Evolutionary conservation across 345 rosid species (phyloP).

Genomic region (Eucalyptus tenuipes): DNA sequence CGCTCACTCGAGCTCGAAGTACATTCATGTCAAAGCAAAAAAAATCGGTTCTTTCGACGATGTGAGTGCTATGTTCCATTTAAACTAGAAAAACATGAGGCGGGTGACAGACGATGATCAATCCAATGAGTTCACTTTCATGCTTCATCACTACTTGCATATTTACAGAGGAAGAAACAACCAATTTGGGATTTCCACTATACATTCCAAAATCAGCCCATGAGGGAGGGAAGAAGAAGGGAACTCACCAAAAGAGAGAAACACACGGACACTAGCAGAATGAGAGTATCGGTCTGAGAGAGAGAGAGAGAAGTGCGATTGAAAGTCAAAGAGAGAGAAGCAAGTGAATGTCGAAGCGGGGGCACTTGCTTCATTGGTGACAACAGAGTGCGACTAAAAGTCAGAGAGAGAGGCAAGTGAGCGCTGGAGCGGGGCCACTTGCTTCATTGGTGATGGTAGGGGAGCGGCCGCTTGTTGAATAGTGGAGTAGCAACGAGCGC

Average conservation of each 20-base stretch:
- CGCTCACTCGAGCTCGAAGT: rapidly evolving
- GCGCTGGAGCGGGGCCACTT: rapidly evolving
- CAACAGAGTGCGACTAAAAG: neutral
- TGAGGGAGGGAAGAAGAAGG: neutral
- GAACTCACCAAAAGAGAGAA: neutral
- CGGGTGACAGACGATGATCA: rapidly evolving
- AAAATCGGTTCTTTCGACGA: neutral
- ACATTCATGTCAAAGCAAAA: neutral
- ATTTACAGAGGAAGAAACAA: too few relatives aligned
- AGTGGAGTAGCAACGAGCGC: too few relatives aligned
- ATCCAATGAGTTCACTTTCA: neutral
- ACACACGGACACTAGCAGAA: neutral
- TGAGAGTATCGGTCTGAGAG: neutral
- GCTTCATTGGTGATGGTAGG: too few relatives aligned
- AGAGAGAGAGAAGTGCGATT: too few relatives aligned
- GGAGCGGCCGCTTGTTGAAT: rapidly evolving
- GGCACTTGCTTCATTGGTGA: too few relatives aligned
- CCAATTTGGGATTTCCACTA: neutral
- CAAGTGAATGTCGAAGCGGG: too few relatives aligned
- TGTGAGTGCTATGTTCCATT: neutral
- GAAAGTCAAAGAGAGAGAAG: too few relatives aligned
- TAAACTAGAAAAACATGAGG: neutral
- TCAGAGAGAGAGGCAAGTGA: neutral
- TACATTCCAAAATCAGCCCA: neutral
- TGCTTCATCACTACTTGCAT: neutral